phyloP scores from a whole-genome alignment of 106 monocot genomes.

The Allium fistulosum region DNA sequence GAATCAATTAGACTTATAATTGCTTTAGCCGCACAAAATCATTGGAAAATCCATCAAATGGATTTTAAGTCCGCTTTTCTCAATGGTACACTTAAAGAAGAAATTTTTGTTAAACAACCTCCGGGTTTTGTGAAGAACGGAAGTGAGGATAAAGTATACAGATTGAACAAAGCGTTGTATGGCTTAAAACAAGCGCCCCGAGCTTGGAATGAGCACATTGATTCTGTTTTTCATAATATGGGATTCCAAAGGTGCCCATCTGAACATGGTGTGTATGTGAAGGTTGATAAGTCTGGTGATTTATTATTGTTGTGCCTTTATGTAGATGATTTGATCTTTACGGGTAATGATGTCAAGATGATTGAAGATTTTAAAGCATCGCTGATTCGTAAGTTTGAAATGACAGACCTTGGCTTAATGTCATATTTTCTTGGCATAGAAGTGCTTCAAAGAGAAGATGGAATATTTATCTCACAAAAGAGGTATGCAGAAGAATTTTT shows the following conservation, averaged over 20 bases:
- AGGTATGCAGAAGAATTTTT: slow-evolving; percentile 3
- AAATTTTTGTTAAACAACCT: not conserved
- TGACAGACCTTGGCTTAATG: slow-evolving; percentile 7
- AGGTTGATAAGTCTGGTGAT: not conserved
- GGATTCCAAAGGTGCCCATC: not conserved
- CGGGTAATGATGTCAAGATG: not conserved
- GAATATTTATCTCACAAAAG: slow-evolving; percentile 3
- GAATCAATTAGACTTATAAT: not conserved
- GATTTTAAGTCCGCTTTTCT: slow-evolving; percentile 1
- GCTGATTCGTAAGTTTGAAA: slow-evolving; percentile 4
- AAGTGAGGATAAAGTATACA: not conserved
- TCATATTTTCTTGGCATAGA: not conserved
- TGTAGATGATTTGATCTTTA: slow-evolving; percentile 6
- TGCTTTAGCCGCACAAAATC: not conserved
- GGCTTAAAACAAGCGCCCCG: not conserved
- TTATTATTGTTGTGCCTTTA: not conserved
- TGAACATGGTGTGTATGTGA: not conserved
- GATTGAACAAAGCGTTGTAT: not conserved
- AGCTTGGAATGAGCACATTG: not conserved
- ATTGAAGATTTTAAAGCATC: not conserved
- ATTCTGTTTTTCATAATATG: not conserved
- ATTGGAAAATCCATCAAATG: not conserved
- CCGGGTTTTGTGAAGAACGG: not conserved
- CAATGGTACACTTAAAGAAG: not conserved
- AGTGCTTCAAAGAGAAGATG: not conserved